A percentile compares a stretch with the other conserved stretches of the same genome.
These are phyloP conservation scores for Suillus sp. DNA, from an alignment of 768 basidiomycete species.

Conservation along the genomic window DNA sequence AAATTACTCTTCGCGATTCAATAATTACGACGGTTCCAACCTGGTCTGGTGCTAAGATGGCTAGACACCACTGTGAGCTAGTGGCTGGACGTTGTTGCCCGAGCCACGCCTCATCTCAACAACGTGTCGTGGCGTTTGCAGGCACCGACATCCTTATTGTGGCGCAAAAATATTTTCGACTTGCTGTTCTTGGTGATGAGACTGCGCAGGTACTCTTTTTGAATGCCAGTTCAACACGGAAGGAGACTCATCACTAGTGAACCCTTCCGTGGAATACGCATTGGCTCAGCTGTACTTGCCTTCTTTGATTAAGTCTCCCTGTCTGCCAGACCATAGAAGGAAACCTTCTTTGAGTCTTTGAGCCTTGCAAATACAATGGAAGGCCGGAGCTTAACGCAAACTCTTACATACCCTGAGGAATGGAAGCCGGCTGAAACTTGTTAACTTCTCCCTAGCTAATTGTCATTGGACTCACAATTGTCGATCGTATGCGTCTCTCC, in stretches of 20 bases:
- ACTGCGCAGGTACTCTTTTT: too few species aligned
- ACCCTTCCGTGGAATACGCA: too few species aligned
- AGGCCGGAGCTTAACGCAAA: neutral
- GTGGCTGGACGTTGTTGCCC: neutral
- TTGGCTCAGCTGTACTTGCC: neutral
- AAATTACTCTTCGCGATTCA: neutral
- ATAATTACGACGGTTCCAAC: neutral
- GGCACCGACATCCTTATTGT: constrained; percentile 7
- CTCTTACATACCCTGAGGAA: neutral
- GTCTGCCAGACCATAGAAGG: neutral
- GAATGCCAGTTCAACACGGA: too few species aligned
- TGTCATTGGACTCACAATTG: neutral
- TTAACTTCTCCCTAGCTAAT: neutral
- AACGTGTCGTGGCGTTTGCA: constrained; percentile 8
- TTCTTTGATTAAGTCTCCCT: neutral
- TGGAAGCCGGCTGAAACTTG: neutral
- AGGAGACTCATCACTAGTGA: too few species aligned
- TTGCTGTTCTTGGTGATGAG: neutral
- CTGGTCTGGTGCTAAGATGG: too few species aligned
- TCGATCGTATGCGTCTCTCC: neutral
- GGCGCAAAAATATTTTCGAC: neutral
- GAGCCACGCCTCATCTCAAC: neutral
- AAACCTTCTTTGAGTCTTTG: neutral
- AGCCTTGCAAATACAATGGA: neutral
- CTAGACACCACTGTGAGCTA: neutral